Evolutionary conservation across 2,329 filamentous ascomycete species (phyloP), one percentile per base, ranked within the genome.

Genomic region (Acrodontium crateriforme): DNA sequence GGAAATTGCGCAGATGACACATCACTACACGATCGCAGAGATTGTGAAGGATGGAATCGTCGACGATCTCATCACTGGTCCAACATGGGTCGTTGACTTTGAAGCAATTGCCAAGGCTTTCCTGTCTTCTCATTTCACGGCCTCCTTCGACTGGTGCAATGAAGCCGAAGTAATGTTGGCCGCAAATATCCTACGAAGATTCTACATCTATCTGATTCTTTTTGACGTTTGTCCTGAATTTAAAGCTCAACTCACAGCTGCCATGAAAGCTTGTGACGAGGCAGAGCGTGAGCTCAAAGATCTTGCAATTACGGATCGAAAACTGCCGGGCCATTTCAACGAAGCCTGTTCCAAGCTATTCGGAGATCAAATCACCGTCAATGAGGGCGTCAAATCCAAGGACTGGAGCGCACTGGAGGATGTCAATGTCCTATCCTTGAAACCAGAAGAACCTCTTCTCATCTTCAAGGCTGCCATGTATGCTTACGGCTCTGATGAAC

Each of bases 161-260:
- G 48, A 56, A 0, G 54, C 65, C 9, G 64, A 47, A 12, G 42
- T 84, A 36, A 56, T 66, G n/a, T 53, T 65, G 5, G 73, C 72
- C 3, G 71, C 75, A 12, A 65, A 68, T 18, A 70, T 91, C 1
- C 63, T 94, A 21, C 70, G 72, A 34, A 92, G 89, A 47, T 95
- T 95, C 48, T 70, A 93, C 38, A 80, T 82, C 39, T 98, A 94
- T 41, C 62, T 95, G 1, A 62, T 85, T 7, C 70, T 78, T 35
- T 85, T 95, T 46, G 69, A 79, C 19, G 87, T 91, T 10, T 93
- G 84, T 45, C 77, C 79, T 0, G 89, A 95, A 50, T 79, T 85
- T 47, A 61, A 55, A 0, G 59, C 65, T 1, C 69, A 87, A 37
- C 63, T 95, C 32, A 55, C 69, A 10, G 59, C 64, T 0, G 83